A percentile compares a stretch with the other conserved stretches of the same genome.
These are phyloP conservation scores for Suhomyces bokatorum DNA, from an alignment of 1,139 yeast genomes.

Conservation along the genomic window DNA sequence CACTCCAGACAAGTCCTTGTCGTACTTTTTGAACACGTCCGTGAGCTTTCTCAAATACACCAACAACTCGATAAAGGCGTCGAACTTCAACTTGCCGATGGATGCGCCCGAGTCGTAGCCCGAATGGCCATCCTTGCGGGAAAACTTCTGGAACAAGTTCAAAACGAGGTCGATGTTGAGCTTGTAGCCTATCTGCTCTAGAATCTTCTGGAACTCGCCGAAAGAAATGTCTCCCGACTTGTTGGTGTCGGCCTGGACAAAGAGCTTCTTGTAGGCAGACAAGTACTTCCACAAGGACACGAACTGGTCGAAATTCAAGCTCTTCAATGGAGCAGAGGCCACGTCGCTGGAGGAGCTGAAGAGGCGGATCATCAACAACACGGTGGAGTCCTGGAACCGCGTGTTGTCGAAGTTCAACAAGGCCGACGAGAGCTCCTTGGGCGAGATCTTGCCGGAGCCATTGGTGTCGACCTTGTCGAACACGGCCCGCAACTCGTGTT, in stretches of 20 bases:
- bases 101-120: constrained; percentile 27
- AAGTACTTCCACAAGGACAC: constrained; percentile 72
- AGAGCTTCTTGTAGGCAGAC: constrained; percentile 69
- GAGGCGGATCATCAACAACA: constrained; percentile 63
- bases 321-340: constrained; percentile 33
- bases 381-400: constrained; percentile 62
- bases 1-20: constrained; percentile 71
- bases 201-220: constrained; percentile 67
- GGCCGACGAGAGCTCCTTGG: constrained; percentile 61
- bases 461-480: constrained; percentile 58
- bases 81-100: constrained; percentile 69
- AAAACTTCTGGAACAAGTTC: constrained; percentile 61
- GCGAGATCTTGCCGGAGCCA: constrained; percentile 57
- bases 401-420: constrained; percentile 66
- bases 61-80: constrained; percentile 77
- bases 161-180: constrained; percentile 62
- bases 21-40: constrained; percentile 76
- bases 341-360: constrained; percentile 51
- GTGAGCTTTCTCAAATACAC: constrained; percentile 77
- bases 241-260: constrained; percentile 63
- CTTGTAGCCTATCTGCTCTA: constrained; percentile 69
- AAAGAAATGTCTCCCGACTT: constrained; percentile 62
- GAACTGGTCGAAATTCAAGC: constrained; percentile 63
- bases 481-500: constrained; percentile 51
- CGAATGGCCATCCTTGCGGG: constrained; percentile 40